A percentile compares a stretch with the other conserved stretches of the same genome.
Conservation (phyloP, 2,329 filamentous ascomycete genomes). For the Hysterium pulicare region DNA sequence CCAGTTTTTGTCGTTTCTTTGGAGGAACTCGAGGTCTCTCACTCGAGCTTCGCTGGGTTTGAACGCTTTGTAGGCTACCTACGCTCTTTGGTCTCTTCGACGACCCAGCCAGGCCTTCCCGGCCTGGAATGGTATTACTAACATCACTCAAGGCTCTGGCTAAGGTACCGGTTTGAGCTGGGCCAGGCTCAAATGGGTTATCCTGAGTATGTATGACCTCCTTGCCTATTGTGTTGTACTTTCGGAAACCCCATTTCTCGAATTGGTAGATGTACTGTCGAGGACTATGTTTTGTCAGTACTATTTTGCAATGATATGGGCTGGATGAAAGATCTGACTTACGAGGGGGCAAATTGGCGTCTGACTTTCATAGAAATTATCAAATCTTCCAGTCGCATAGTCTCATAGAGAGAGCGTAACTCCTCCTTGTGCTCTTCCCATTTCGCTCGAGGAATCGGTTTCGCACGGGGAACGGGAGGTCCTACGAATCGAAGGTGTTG, state of each 20-base stretch:
- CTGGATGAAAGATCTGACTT: not conserved
- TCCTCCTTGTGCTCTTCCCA: conserved; percentile 10
- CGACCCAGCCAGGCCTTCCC: not conserved
- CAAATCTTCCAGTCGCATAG: conserved; percentile 7
- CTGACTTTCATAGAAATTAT: conserved; percentile 8
- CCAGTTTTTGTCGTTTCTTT: conserved; percentile 9
- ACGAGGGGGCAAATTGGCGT: conserved; percentile 10
- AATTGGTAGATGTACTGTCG: conserved; percentile 12
- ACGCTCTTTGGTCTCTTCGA: conserved; percentile 10
- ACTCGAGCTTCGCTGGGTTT: conserved; percentile 1
- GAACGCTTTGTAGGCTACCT: conserved; percentile 6
- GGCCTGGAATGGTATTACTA: conserved; percentile 4
- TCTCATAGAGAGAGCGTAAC: conserved; percentile 5
- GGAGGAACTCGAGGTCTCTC: conserved; percentile 8
- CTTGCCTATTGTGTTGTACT: conserved; percentile 9
- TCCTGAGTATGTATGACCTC: too few species aligned
- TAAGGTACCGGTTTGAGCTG: not conserved
- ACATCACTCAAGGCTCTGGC: not conserved
- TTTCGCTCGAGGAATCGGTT: conserved; percentile 6
- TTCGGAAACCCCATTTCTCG: conserved; percentile 8
- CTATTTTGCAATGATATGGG: not conserved
- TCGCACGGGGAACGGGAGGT: conserved; percentile 4
- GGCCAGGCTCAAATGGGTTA: not conserved
- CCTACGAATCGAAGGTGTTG: conserved; percentile 8
- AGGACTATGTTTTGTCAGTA: conserved; percentile 3